phyloP scores from a whole-genome alignment of 495 filamentous ascomycete species.

The Sphaerosporella brunnea region DNA sequence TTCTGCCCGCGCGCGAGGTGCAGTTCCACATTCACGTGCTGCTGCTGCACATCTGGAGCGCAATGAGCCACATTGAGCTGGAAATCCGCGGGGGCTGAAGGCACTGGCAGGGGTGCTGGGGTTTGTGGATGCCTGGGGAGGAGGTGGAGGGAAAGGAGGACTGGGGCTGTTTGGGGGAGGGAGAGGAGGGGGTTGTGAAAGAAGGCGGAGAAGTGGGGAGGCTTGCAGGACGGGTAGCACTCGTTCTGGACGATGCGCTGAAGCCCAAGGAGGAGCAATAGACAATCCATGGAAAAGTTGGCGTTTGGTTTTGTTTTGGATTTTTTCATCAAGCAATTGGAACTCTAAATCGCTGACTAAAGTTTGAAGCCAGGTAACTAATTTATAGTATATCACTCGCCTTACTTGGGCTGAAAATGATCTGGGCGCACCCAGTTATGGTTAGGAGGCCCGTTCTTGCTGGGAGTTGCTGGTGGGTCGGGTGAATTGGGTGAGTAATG shows the following conservation, averaged over 20 bases:
- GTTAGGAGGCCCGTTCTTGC: too few relatives aligned
- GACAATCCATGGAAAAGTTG: too few relatives aligned
- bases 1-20: conserved; percentile 42
- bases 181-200: conserved; percentile 51
- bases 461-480: too few relatives aligned
- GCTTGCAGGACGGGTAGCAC: conserved; percentile 36
- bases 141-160: conserved; percentile 20
- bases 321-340: too few relatives aligned
- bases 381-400: too few relatives aligned
- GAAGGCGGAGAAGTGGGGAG: conserved; percentile 74
- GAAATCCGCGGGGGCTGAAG: conserved; percentile 66
- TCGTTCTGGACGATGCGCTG: conserved; percentile 37
- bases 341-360: too few relatives aligned
- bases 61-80: conserved; percentile 74
- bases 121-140: conserved; percentile 32
- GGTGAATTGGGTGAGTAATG: too few relatives aligned
- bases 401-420: too few relatives aligned
- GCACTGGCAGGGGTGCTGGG: conserved; percentile 68
- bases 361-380: too few relatives aligned
- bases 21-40: conserved; percentile 50
- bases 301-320: too few relatives aligned
- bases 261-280: conserved; percentile 8
- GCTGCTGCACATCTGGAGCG: conserved; percentile 66
- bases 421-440: too few relatives aligned
- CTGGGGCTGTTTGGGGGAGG: conserved; percentile 40